Conservation (phyloP, 2,329 filamentous ascomycete species). For the Colletotrichum eleusines region DNA sequence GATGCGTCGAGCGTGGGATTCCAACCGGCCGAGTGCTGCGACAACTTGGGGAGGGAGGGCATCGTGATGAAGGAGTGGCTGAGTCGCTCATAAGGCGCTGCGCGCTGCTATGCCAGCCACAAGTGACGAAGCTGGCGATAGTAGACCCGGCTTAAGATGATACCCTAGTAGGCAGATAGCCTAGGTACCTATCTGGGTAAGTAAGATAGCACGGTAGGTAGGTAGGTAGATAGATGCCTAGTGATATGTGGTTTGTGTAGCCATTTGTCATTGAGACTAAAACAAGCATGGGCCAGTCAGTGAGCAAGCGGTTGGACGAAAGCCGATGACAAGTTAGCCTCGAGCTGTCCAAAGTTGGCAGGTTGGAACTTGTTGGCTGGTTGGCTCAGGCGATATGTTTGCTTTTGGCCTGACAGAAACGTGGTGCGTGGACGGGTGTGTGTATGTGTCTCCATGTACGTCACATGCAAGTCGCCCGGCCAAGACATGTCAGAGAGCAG, state of each 20-base stretch:
- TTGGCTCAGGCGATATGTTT: neutral
- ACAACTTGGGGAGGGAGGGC: too few species aligned
- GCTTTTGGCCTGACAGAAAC: neutral
- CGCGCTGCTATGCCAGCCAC: conserved; percentile 27
- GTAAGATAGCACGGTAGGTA: neutral
- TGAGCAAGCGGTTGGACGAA: neutral
- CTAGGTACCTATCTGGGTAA: neutral
- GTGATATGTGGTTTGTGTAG: neutral
- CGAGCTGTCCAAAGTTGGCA: neutral
- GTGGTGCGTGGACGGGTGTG: too few species aligned
- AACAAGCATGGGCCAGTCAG: neutral
- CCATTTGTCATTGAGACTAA: neutral
- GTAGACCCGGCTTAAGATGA: too few species aligned
- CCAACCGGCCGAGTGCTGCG: neutral
- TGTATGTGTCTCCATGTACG: conserved; percentile 11
- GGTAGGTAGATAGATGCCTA: neutral
- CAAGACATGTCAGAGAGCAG: neutral
- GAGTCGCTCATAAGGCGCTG: neutral
- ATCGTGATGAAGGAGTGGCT: neutral
- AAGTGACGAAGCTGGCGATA: neutral
- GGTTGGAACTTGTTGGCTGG: neutral
- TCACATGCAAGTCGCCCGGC: conserved; percentile 33
- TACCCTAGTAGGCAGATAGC: neutral
- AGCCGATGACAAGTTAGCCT: neutral
- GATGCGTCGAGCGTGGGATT: neutral